phyloP scores from a whole-genome alignment of 768 basidiomycete species.

The Trametopsis cervina region DNA sequence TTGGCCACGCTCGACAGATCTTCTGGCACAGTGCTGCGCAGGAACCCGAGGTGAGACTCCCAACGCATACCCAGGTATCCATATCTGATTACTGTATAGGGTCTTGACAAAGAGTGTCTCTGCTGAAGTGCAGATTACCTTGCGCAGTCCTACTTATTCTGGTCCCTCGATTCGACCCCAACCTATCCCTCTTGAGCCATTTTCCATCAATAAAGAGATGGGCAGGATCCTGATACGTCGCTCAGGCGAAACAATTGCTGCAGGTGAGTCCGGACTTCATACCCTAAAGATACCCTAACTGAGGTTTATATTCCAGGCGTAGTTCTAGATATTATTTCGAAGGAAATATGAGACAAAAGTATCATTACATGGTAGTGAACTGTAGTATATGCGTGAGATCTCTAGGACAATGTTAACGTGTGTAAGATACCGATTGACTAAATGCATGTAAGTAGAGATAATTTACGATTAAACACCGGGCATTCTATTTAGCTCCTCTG shows the following conservation, averaged over 20 bases:
- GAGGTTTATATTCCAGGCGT: constrained; percentile 5
- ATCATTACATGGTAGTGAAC: not conserved
- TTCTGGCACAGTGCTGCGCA: constrained; percentile 65
- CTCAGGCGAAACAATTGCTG: constrained; percentile 90
- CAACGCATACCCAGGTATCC: not conserved
- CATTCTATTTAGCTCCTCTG: constrained; percentile 15
- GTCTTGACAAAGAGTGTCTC: constrained; percentile 81
- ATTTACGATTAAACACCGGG: constrained; percentile 4
- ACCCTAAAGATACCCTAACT: not conserved
- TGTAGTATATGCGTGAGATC: not conserved
- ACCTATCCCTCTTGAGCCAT: constrained; percentile 82
- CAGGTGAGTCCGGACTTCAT: constrained; percentile 37
- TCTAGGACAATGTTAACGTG: not conserved
- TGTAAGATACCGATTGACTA: not conserved
- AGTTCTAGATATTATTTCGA: constrained; percentile 5
- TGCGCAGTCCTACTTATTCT: constrained; percentile 52
- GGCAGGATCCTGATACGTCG: constrained; percentile 83
- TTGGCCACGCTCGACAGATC: constrained; percentile 73
- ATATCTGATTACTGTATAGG: constrained; percentile 32
- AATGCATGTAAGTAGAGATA: constrained; percentile 11
- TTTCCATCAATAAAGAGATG: constrained; percentile 90
- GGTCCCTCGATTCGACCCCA: constrained; percentile 38
- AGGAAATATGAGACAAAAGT: not conserved
- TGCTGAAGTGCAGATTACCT: constrained; percentile 77
- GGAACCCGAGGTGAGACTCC: constrained; percentile 65